Conservation (phyloP, 306 rosid genomes). For the Benincasa hispida region DNA sequence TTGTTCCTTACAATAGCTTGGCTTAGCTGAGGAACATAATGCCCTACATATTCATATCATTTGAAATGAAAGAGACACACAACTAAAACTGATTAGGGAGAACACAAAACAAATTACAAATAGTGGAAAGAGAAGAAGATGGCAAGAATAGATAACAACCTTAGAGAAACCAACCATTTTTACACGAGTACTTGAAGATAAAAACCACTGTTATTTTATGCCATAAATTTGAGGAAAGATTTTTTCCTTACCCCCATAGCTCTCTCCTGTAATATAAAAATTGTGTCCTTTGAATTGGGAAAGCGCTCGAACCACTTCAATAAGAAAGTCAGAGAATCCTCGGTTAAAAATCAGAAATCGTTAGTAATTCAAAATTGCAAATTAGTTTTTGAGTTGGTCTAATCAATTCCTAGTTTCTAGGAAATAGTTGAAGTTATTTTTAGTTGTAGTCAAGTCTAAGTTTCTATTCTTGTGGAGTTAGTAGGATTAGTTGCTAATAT, state of each 20-base stretch:
- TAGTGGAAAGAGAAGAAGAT: background rate
- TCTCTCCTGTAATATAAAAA: conserved; percentile 69
- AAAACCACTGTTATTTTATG: background rate
- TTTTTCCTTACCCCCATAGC: conserved; percentile 63
- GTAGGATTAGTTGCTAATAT: no score
- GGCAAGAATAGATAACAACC: background rate
- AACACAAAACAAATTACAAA: background rate
- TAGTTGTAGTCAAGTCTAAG: no score
- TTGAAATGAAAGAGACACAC: background rate
- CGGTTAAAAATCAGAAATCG: conserved; percentile 61
- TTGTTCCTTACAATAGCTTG: conserved; percentile 64
- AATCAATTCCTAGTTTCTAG: no score
- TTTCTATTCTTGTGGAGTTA: no score
- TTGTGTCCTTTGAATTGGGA: conserved; percentile 58
- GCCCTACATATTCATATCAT: conserved; percentile 31
- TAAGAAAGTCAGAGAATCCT: conserved; percentile 50
- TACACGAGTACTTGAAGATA: background rate
- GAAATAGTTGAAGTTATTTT: no score
- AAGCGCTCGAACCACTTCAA: conserved; percentile 77
- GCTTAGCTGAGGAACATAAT: conserved; percentile 93
- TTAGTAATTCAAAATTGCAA: no score
- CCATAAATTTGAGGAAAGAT: background rate
- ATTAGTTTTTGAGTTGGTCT: no score
- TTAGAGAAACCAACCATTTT: background rate
- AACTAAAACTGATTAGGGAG: background rate